phyloP scores from a whole-genome alignment of 352 stramenopile species.

The Stephanocyclus meneghinianus region DNA sequence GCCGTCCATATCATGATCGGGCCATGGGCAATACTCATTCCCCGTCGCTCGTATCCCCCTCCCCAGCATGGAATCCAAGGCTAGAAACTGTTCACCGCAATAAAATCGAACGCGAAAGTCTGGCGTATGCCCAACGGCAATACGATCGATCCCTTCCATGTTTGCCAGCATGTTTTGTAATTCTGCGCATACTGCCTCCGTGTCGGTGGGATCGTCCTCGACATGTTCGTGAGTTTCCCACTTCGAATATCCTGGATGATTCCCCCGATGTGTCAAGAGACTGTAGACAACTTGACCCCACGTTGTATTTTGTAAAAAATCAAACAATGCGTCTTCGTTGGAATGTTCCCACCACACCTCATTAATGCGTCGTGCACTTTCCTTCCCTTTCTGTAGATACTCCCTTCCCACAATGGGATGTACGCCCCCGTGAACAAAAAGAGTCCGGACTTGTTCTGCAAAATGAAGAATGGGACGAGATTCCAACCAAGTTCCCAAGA shows the following conservation, averaged over 20 bases:
- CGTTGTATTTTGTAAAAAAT: constrained; percentile 48
- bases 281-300: constrained; percentile 57
- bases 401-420: constrained; percentile 31
- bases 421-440: constrained; percentile 69
- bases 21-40: constrained; percentile 70
- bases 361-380: constrained; percentile 50
- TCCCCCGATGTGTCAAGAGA: constrained; percentile 67
- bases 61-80: constrained; percentile 66
- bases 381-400: constrained; percentile 38
- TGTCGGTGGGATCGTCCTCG: constrained; percentile 35
- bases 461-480: constrained; percentile 47
- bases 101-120: constrained; percentile 47
- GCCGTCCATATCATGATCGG: constrained; percentile 34
- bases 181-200: constrained; percentile 28
- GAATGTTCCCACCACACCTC: constrained; percentile 45
- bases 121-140: constrained; percentile 69
- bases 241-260: constrained; percentile 57
- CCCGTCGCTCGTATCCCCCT: constrained; percentile 60
- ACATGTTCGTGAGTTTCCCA: constrained; percentile 43
- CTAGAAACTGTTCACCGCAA: constrained; percentile 60
- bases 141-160: constrained; percentile 48
- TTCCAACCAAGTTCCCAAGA: constrained; percentile 59
- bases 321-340: constrained; percentile 42
- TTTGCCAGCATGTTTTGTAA: constrained; percentile 34
- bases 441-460: constrained; percentile 37